These are phyloP conservation scores for Pisolithus tinctorius DNA, from an alignment of 768 basidiomycete species.

Conservation along the genomic window DNA sequence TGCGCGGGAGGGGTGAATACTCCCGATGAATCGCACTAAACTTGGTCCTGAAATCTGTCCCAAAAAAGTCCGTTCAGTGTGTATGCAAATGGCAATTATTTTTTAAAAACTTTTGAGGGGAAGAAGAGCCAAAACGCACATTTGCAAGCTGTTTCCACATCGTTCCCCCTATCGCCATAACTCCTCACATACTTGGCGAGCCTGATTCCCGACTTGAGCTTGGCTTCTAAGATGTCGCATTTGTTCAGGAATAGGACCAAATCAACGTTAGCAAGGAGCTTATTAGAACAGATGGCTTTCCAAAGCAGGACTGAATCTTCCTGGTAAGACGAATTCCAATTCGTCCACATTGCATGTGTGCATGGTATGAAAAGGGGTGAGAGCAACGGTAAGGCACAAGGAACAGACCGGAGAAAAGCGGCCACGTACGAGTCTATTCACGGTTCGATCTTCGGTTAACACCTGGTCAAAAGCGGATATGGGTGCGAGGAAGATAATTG, in stretches of 20 bases:
- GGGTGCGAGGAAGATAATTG: constrained; percentile 55
- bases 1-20: constrained; percentile 65
- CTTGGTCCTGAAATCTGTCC: constrained; percentile 59
- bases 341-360: not conserved
- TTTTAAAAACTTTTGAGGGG: not conserved
- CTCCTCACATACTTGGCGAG: constrained; percentile 65
- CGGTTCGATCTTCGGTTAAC: constrained; percentile 43
- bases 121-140: constrained; percentile 37
- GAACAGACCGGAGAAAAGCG: not conserved
- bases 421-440: constrained; percentile 41
- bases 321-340: constrained; percentile 25
- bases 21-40: constrained; percentile 73
- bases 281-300: constrained; percentile 67
- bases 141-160: constrained; percentile 57
- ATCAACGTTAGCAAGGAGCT: constrained; percentile 62
- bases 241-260: constrained; percentile 81
- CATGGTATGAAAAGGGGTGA: not conserved
- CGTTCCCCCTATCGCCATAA: constrained; percentile 62
- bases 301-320: constrained; percentile 75
- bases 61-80: not conserved
- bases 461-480: constrained; percentile 54
- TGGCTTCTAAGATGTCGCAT: constrained; percentile 64
- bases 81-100: not conserved
- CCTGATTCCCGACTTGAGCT: constrained; percentile 57
- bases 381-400: no score